These are phyloP conservation scores for Kewa caespitosa DNA, from an alignment of 179 eudicot genomes.

Conservation along the genomic window DNA sequence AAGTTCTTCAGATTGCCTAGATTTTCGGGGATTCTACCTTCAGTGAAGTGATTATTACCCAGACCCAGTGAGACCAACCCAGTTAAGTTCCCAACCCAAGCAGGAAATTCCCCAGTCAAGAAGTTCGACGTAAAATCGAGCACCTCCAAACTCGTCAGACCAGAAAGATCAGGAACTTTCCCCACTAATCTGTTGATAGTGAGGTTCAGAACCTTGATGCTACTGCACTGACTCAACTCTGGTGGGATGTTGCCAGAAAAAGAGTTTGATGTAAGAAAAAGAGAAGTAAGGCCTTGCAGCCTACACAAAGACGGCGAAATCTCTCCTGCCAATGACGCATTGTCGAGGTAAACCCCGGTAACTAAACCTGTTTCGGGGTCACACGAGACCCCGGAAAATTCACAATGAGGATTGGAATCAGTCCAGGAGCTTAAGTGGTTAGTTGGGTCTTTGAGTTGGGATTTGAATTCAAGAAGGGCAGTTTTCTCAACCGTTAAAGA, in stretches of 20 bases:
- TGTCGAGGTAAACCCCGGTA: constrained; percentile 49
- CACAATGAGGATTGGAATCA: constrained; percentile 55
- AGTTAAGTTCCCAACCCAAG: constrained; percentile 65
- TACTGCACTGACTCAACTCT: constrained; percentile 41
- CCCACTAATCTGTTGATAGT: constrained; percentile 60
- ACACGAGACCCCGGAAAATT: constrained; percentile 62
- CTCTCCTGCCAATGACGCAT: constrained; percentile 55
- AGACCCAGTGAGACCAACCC: constrained; percentile 52
- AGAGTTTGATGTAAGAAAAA: constrained; percentile 44
- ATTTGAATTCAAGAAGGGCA: constrained; percentile 74
- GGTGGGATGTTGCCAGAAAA: constrained; percentile 57
- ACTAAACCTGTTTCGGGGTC: constrained; percentile 51
- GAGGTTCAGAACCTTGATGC: constrained; percentile 64
- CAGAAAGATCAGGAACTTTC: constrained; percentile 66
- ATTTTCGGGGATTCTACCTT: constrained; percentile 62
- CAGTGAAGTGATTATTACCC: constrained; percentile 54
- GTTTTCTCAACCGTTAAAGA: constrained; percentile 42
- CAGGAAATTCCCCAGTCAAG: constrained; percentile 69
- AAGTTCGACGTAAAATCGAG: constrained; percentile 67
- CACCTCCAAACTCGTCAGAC: constrained; percentile 44
- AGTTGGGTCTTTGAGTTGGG: constrained; percentile 64
- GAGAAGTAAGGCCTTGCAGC: constrained; percentile 51
- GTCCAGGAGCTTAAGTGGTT: constrained; percentile 64
- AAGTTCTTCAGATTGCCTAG: constrained; percentile 71
- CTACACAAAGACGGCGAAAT: constrained; percentile 57